Base-by-base conservation (phyloP, 139 green algal genomes). In the Raphidocelis subcapitata region DNA sequence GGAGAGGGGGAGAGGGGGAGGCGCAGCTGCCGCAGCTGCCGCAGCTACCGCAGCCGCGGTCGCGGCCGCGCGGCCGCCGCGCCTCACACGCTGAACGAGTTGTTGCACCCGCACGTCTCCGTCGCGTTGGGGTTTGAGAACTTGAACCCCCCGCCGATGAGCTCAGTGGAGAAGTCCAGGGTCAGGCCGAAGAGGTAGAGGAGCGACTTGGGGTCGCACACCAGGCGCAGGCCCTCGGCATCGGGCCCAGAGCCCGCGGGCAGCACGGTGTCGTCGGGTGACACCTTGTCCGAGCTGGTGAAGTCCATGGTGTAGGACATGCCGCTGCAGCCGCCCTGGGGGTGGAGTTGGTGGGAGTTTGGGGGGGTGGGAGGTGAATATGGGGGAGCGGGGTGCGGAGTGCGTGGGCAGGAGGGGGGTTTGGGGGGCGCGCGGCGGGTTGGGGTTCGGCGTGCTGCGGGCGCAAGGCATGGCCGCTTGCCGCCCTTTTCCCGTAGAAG, bases 151-250 rank as follows among this genome's bases (percentile, higher is more conserved):
- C 89, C 89, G 4, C 90, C 90, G 52, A 94, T 95, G 5, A 98
- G 84, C 24, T 85, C 93, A 67, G 85, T 75, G 37, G 67, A 87
- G 79, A 92, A 97, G 73, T 97, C 94, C 46, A 98, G 78, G 18
- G 84, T 60, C 88, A 98, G 91, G 37, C 94, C 94, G 79, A 97
- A 98, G 16, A 98, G 80, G 61, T 97, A 98, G 24, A 98, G 84
- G 62, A 98, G 80, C 2, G 67, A 87, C 75, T 98, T 98, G 62
- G 91, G 81, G 79, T 98, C 92, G 55, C 87, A 91, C 14, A 96
- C 90, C 29, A 95, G 74, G 37, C 63, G 66, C 54, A 61, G 54
- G 24, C 24, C 24, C 12, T 8, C 5, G 10, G 54, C 24, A 5
- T 28, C 24, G 54, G 54, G 54, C 10, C 24, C 18, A 14, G 5